phyloP scores from a whole-genome alignment of 1,284 basidiomycete genomes.

The Microbotryum violaceum region DNA sequence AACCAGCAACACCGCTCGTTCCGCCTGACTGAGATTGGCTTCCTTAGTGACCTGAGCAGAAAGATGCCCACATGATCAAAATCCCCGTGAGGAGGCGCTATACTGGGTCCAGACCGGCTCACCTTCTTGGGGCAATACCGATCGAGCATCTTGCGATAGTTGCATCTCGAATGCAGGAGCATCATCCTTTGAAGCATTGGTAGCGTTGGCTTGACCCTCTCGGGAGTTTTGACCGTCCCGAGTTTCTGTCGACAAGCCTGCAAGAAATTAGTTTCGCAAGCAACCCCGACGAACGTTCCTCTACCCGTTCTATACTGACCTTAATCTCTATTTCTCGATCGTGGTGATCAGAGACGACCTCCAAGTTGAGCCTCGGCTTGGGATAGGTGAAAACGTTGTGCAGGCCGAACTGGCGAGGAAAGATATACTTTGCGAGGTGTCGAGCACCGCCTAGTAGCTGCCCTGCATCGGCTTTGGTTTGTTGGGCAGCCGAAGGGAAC shows the following conservation, averaged over 20 bases:
- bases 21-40: not conserved
- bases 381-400: conserved; percentile 50
- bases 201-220: conserved; percentile 55
- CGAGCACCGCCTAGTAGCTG: conserved; percentile 51
- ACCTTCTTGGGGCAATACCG: conserved; percentile 68
- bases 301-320: conserved; percentile 42
- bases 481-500: conserved; percentile 22
- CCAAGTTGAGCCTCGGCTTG: conserved; percentile 27
- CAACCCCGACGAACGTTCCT: conserved; percentile 2
- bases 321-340: conserved; percentile 65
- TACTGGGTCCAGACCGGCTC: not conserved
- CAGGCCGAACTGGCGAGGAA: conserved; percentile 66
- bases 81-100: too few species aligned
- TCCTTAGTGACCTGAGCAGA: not conserved
- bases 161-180: conserved; percentile 60
- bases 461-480: conserved; percentile 37
- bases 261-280: not conserved
- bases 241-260: conserved; percentile 5
- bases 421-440: conserved; percentile 70
- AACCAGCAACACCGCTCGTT: conserved; percentile 2
- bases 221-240: conserved; percentile 55
- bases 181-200: conserved; percentile 56
- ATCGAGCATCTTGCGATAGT: conserved; percentile 60
- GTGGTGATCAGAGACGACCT: conserved; percentile 50
- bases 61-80: not conserved